Evolutionary conservation across 2,329 filamentous ascomycete species (phyloP), one percentile per base, ranked within the genome.

Genomic region (Verticillium tricorpus): DNA sequence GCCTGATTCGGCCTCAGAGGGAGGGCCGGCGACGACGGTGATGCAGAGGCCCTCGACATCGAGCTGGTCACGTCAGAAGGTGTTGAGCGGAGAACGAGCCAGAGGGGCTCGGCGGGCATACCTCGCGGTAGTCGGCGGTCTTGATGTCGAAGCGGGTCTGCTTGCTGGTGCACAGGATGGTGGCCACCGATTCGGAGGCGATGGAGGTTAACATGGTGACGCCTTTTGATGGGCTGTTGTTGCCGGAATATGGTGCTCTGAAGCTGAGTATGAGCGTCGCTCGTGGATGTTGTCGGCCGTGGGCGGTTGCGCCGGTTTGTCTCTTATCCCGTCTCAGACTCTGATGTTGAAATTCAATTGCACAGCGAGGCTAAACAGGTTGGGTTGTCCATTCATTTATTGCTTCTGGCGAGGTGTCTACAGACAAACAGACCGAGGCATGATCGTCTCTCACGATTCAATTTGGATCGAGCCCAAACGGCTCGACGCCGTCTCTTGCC

Each of bases 11-110:
- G 45, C n/a, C 11, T 52, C 45, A 4, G 45, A 52, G 0, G n/a
- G 19, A 12, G 45, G 45, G n/a, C 65, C 64, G 1, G 84, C 80
- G 0, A 80, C 80, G 56, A 93, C 84, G 1, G 85, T 83, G 64
- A 93, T 89, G 62, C 81, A 86, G n/a, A 94, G 80, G 56, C 89
- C 89, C 65, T 91, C 89, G 52, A 93, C 83, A 63, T 90, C 87
- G 59, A 91, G 80, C 87, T 89, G 52, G 12, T 31, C 22, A 35
- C 15, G 35, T 34, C 15, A 45, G 60, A 2, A 4, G 9, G 12
- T n/a, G 9, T 34, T 17, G 28, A 6, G 28, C 5, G 5, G 5
- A 28, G 28, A 5, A 17, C 12, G 17, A n/a, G 34, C 12, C 15
- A 2, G 17, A 15, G 11, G 59, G 8, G 34, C 52, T 45, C 19